A percentile compares a stretch with the other conserved stretches of the same genome.
These are phyloP conservation scores for Bromus sterilis DNA, from an alignment of 176 grass and related monocot genomes.

Conservation along the genomic window DNA sequence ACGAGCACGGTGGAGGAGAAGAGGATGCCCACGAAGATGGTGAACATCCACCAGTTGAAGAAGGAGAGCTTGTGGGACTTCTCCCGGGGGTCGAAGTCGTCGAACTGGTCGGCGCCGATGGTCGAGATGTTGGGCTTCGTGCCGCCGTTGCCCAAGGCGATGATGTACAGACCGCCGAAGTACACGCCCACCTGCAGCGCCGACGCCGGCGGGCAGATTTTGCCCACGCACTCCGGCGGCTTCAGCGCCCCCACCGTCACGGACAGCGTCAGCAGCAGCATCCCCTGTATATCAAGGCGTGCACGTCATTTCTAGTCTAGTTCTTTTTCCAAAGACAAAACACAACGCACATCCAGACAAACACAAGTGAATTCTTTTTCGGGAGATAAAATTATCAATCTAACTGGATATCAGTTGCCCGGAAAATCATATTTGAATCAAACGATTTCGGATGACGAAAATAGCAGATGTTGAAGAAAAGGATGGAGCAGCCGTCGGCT, in stretches of 20 bases:
- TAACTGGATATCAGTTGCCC: too few species aligned
- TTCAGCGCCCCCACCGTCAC: slow-evolving; percentile 24
- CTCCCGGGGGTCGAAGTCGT: slow-evolving; percentile 30
- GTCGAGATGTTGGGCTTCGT: slow-evolving; percentile 45
- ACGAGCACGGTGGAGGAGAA: slow-evolving; percentile 35
- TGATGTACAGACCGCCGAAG: slow-evolving; percentile 32
- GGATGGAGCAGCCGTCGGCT: too few species aligned
- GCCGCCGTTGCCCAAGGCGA: slow-evolving; percentile 28
- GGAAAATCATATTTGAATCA: too few species aligned
- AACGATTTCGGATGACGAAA: too few species aligned
- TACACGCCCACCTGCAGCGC: slow-evolving; percentile 30
- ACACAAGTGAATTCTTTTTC: too few species aligned
- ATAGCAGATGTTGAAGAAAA: too few species aligned
- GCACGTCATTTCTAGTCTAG: background rate
- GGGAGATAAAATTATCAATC: too few species aligned
- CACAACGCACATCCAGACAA: too few species aligned
- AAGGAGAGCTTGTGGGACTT: slow-evolving; percentile 33
- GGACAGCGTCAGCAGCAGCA: slow-evolving; percentile 21
- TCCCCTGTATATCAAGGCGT: slow-evolving; percentile 15
- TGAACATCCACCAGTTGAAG: slow-evolving; percentile 65
- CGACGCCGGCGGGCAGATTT: slow-evolving; percentile 6
- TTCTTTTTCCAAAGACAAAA: too few species aligned
- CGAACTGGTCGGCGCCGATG: slow-evolving; percentile 53
- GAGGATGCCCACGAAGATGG: slow-evolving; percentile 33
- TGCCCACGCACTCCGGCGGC: slow-evolving; percentile 1